Percentiles rank a stretch among this genome's conserved stretches.
These are phyloP conservation scores for Chaetoscypha palmicola DNA, from an alignment of 2,329 filamentous ascomycete species.

Conservation along the genomic window DNA sequence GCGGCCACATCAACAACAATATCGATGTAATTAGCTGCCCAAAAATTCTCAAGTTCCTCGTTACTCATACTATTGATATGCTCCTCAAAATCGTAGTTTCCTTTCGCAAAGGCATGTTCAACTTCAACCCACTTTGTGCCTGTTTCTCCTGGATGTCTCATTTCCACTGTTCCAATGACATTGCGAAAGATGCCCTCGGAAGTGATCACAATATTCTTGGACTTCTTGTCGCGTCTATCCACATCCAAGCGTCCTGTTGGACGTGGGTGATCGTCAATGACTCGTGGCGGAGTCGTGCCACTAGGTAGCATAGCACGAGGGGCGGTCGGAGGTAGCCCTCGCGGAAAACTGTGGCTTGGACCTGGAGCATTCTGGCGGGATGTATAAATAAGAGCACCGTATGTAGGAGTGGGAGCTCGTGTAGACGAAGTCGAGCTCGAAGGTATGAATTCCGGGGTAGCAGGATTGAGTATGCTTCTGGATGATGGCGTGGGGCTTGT, in stretches of 20 bases:
- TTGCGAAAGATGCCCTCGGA: neutral
- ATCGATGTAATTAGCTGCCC: neutral
- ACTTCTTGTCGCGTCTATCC: neutral
- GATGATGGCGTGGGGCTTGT: too few species aligned
- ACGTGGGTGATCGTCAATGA: neutral
- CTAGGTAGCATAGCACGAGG: conserved; percentile 1
- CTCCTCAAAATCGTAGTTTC: conserved; percentile 2
- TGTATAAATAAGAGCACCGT: too few species aligned
- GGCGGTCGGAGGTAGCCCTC: neutral
- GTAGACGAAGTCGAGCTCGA: too few species aligned
- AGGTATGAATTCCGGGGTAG: too few species aligned
- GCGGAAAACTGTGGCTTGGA: too few species aligned
- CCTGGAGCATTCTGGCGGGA: too few species aligned
- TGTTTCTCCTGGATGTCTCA: neutral
- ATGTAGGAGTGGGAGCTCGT: too few species aligned
- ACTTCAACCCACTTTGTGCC: neutral
- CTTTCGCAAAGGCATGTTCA: neutral
- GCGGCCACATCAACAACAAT: conserved; percentile 1
- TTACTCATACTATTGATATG: neutral
- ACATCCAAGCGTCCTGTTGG: neutral
- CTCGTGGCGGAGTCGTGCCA: neutral
- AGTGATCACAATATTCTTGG: conserved; percentile 7
- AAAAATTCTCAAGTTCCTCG: neutral
- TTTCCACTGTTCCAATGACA: neutral
- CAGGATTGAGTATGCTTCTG: too few species aligned